These are phyloP conservation scores for Leccinum griseonigrum DNA, from an alignment of 1,284 basidiomycete genomes.

Conservation along the genomic window DNA sequence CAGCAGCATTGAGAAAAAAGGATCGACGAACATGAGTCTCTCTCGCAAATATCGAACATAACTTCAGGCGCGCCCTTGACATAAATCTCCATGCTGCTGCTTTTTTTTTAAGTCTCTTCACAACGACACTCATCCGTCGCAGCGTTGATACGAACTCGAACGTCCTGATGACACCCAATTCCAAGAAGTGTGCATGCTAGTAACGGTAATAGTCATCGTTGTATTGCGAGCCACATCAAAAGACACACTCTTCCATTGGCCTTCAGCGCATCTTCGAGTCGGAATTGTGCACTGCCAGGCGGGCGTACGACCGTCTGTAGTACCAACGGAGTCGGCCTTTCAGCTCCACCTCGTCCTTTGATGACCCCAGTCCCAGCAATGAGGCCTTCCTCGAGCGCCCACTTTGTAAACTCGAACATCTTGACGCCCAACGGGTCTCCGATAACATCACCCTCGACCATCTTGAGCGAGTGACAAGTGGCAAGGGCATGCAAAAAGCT, in stretches of 20 bases:
- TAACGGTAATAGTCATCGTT: conserved; percentile 11
- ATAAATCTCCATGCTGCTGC: conserved; percentile 94
- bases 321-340: conserved; percentile 87
- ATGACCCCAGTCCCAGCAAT: conserved; percentile 68
- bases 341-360: conserved; percentile 59
- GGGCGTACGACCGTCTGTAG: conserved; percentile 98
- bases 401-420: conserved; percentile 97
- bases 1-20: neutral
- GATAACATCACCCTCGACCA: conserved; percentile 87
- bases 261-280: conserved; percentile 89
- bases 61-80: conserved; percentile 99
- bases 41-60: conserved; percentile 94
- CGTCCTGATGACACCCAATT: conserved; percentile 93
- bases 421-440: conserved; percentile 97
- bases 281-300: conserved; percentile 86
- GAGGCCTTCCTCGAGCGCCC: conserved; percentile 93
- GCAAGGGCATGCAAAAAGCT: conserved; percentile 91
- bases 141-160: conserved; percentile 97
- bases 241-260: conserved; percentile 65
- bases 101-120: conserved; percentile 96
- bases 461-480: conserved; percentile 95
- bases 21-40: conserved; percentile 69
- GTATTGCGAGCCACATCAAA: neutral
- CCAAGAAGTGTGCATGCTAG: conserved; percentile 92
- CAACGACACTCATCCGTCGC: conserved; percentile 96